Base-by-base conservation (phyloP, 2,329 filamentous ascomycete species). In the Elsinoe batatas region DNA sequence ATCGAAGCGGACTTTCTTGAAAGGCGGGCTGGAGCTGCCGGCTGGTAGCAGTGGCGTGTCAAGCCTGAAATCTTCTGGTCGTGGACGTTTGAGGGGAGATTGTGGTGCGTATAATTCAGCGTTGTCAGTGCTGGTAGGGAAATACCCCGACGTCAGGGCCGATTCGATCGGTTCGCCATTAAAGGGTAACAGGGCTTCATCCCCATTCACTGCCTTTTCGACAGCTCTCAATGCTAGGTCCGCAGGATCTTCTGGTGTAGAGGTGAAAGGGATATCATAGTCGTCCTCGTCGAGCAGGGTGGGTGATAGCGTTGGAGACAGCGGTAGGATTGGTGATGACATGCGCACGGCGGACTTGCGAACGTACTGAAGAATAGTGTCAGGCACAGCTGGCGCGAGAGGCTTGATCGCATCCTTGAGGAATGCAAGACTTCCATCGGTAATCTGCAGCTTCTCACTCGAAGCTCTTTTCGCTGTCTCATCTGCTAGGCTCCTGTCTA, bases 311-410 rank as follows among this genome's bases (percentile, higher is more conserved):
- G 67, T 62, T 22, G 74, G 74, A 26, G 73, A 72, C 2, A 71
- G 56, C 15, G 75, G 73, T 15, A 78, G 65, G 7, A 79, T 60
- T 3, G 74, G 74, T n/a, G 76, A 76, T 1, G 74, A 73, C n/a
- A 76, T 10, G 13, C 10, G 44, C 12, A 49, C 3, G 5, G 26
- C 5, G 3, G 44, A 26, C 8, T 4, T 7, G 15, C 44, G 30
- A 12, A 33, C 13, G 26, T 35, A 49, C 12, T 57, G 43, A 8
- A 44, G 30, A 22, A 5, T 2, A 17, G 22, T 37, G 6, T 59
- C 58, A 1, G 12, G 11, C 5, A 10, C 7, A 13, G 15, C 17
- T 2, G 20, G 17, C 26, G 5, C 5, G 8, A 35, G 7, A 20
- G 33, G 30, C 6, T 26, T 33, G 4, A 40, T 58, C 59, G 5